Percentiles rank a stretch among this genome's conserved stretches.
Conservation (phyloP, 257 asterid species). For the Capsicum pubescens region DNA sequence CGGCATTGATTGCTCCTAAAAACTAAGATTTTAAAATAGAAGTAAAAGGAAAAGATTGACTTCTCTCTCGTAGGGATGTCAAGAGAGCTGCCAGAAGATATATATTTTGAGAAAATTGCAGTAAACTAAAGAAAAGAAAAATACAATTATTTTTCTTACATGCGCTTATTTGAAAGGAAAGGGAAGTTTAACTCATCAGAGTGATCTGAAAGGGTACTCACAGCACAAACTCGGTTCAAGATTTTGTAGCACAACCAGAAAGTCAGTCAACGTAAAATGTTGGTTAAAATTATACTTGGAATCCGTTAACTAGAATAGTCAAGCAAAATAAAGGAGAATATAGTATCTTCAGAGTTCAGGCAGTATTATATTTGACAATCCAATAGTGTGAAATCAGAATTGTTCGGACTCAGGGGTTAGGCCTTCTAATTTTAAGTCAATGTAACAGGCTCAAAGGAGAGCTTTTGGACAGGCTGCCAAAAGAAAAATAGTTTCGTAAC, state of each 20-base stretch:
- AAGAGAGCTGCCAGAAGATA: background rate
- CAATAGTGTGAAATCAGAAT: background rate
- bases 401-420: background rate
- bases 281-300: background rate
- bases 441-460: background rate
- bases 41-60: background rate
- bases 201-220: background rate
- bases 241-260: background rate
- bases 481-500: background rate
- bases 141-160: background rate
- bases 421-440: constrained; percentile 8
- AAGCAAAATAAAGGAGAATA: background rate
- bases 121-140: background rate
- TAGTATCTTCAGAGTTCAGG: background rate
- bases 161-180: too few species aligned
- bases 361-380: background rate
- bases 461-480: background rate
- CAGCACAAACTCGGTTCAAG: background rate
- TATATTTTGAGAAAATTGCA: background rate
- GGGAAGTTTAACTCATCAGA: background rate
- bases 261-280: background rate
- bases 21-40: background rate
- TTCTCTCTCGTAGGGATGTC: background rate
- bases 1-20: background rate
- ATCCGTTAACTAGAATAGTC: background rate